Evolutionary conservation across 768 basidiomycete species (phyloP).

Genomic region (Vararia minispora): DNA sequence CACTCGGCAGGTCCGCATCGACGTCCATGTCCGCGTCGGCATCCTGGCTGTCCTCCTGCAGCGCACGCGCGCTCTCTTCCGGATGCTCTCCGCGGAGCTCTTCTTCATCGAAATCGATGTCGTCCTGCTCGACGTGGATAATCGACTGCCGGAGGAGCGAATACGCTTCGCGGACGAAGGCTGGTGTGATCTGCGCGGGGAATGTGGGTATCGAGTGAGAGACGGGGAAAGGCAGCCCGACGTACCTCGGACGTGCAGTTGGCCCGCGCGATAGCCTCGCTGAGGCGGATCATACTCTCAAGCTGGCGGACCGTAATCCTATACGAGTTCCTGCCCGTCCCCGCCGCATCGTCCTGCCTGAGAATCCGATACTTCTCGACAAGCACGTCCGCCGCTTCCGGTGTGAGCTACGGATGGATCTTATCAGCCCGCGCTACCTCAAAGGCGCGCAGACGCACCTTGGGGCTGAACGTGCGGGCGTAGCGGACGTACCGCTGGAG

Average conservation of each 20-base stretch:
- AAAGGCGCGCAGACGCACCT: constrained; percentile 37
- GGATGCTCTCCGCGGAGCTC: constrained; percentile 55
- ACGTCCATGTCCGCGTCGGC: constrained; percentile 56
- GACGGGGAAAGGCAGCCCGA: constrained; percentile 1
- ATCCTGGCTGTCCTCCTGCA: constrained; percentile 40
- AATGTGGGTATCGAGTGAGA: neutral
- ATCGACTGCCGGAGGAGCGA: constrained; percentile 91
- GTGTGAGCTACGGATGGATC: constrained; percentile 77
- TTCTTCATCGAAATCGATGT: constrained; percentile 95
- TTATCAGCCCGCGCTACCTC: neutral
- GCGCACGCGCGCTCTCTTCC: constrained; percentile 24
- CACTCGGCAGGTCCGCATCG: constrained; percentile 39
- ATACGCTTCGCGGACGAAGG: constrained; percentile 93
- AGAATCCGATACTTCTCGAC: constrained; percentile 93
- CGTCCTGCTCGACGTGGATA: constrained; percentile 98
- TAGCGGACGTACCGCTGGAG: constrained; percentile 95
- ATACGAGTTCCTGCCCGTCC: constrained; percentile 84
- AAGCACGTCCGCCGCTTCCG: constrained; percentile 83
- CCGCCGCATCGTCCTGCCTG: constrained; percentile 85
- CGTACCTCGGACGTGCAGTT: constrained; percentile 89
- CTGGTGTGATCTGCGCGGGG: constrained; percentile 67
- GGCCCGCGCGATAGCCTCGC: constrained; percentile 94
- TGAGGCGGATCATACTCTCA: constrained; percentile 96
- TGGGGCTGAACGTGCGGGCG: constrained; percentile 95
- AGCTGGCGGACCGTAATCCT: constrained; percentile 96